Conservation (phyloP, 2,329 filamentous ascomycete species). For the Xenosphaeropsis pyriputrescens region DNA sequence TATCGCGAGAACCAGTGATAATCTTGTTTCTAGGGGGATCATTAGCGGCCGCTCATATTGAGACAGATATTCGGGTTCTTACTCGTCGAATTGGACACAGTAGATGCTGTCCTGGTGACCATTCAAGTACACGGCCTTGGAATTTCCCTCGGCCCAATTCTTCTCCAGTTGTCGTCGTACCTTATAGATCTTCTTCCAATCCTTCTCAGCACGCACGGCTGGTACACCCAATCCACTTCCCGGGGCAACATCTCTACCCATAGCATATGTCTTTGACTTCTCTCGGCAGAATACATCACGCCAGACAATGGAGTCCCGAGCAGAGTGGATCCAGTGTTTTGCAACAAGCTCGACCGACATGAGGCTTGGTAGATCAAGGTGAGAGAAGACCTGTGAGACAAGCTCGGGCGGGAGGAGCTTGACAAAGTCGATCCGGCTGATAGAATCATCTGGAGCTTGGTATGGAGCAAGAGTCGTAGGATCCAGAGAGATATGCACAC, state of each 20-base stretch:
- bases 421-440: slow-evolving; percentile 44
- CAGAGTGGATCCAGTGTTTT: slow-evolving; percentile 29
- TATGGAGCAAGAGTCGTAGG: slow-evolving; percentile 10
- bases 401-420: slow-evolving; percentile 39
- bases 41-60: slow-evolving; percentile 18
- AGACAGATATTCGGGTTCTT: slow-evolving; percentile 19
- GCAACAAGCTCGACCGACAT: slow-evolving; percentile 34
- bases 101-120: slow-evolving; percentile 95
- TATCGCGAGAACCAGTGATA: slow-evolving; percentile 89
- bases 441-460: slow-evolving; percentile 25
- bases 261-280: slow-evolving; percentile 45
- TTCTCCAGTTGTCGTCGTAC: slow-evolving; percentile 61
- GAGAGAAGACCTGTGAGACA: slow-evolving; percentile 40
- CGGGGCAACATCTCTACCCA: slow-evolving; percentile 32
- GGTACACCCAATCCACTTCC: slow-evolving; percentile 44
- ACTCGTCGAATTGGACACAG: slow-evolving; percentile 96
- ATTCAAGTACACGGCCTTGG: slow-evolving; percentile 75
- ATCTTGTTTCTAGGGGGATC: slow-evolving; percentile 60
- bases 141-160: slow-evolving; percentile 68
- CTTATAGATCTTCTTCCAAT: slow-evolving; percentile 79
- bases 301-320: slow-evolving; percentile 44
- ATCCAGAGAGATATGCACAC: slow-evolving; percentile 43
- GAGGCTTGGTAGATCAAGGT: slow-evolving; percentile 38
- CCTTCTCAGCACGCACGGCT: slow-evolving; percentile 39
- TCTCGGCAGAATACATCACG: slow-evolving; percentile 46